Conservation (phyloP, 805 yeast species). For the Zygosaccharomyces bailii region DNA sequence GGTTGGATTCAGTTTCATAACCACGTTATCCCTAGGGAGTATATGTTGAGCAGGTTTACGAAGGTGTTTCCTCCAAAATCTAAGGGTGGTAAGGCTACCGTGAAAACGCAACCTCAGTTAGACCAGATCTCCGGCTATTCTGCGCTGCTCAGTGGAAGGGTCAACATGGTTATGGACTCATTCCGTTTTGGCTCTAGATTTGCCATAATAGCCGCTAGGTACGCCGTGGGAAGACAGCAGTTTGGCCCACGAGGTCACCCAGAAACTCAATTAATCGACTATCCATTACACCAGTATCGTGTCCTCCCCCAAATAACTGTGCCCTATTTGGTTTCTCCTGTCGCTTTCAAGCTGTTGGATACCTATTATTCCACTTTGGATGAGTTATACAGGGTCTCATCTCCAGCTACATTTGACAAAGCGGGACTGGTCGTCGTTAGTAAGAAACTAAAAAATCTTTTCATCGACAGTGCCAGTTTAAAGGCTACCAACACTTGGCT, state of each 20-base stretch:
- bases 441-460: constrained; percentile 64
- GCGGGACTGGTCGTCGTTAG: constrained; percentile 45
- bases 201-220: constrained; percentile 79
- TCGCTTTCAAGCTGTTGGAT: constrained; percentile 56
- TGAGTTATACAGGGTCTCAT: constrained; percentile 51
- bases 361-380: constrained; percentile 49
- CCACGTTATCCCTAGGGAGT: constrained; percentile 79
- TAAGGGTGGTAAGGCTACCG: constrained; percentile 51
- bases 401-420: constrained; percentile 43
- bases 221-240: constrained; percentile 87
- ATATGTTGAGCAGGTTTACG: constrained; percentile 77
- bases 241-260: constrained; percentile 48
- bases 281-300: constrained; percentile 85
- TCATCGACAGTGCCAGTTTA: constrained; percentile 80
- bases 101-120: constrained; percentile 56
- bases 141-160: constrained; percentile 85
- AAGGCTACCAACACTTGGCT: constrained; percentile 91
- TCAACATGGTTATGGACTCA: constrained; percentile 83
- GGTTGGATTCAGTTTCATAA: constrained; percentile 93
- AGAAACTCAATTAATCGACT: constrained; percentile 69
- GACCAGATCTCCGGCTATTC: constrained; percentile 82
- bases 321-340: constrained; percentile 71
- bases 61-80: constrained; percentile 53
- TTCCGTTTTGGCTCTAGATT: constrained; percentile 76
- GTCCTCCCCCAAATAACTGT: constrained; percentile 80